phyloP scores from a whole-genome alignment of 2,329 filamentous ascomycete genomes.

The Nigrospora oryzae region DNA sequence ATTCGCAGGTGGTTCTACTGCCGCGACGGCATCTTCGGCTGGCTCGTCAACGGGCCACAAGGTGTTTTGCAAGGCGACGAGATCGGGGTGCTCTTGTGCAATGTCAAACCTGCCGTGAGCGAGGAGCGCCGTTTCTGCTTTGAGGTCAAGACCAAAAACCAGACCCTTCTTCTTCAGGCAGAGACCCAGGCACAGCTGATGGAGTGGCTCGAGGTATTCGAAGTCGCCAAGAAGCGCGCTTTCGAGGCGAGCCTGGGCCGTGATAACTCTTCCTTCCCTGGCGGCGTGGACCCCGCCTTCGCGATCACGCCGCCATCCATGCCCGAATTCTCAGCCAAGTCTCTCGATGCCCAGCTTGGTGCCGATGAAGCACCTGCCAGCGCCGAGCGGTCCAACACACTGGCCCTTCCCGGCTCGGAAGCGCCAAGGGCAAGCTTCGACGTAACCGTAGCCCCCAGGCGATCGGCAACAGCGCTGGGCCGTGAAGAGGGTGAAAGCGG shows the following conservation, averaged over 20 bases:
- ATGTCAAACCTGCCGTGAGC: constrained; percentile 79
- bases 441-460: constrained; percentile 38
- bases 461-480: constrained; percentile 48
- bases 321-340: constrained; percentile 82
- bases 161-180: constrained; percentile 79
- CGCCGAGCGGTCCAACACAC: constrained; percentile 54
- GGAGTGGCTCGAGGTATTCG: constrained; percentile 90
- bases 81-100: constrained; percentile 90
- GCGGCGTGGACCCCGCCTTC: constrained; percentile 67
- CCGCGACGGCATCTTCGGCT: constrained; percentile 92
- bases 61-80: constrained; percentile 94
- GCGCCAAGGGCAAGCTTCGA: constrained; percentile 64
- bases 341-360: constrained; percentile 52
- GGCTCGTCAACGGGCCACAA: constrained; percentile 74
- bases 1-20: constrained; percentile 91
- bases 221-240: constrained; percentile 86
- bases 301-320: constrained; percentile 82
- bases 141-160: constrained; percentile 96
- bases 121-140: constrained; percentile 97
- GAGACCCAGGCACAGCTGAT: constrained; percentile 89
- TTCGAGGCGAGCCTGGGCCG: constrained; percentile 63
- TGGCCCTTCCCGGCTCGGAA: constrained; percentile 58
- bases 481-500: constrained; percentile 65
- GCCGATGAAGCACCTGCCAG: constrained; percentile 23
- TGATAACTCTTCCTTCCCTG: constrained; percentile 35